Evolutionary conservation across 2,329 filamentous ascomycete genomes (phyloP).

Genomic region (Cladosporium sp.): DNA sequence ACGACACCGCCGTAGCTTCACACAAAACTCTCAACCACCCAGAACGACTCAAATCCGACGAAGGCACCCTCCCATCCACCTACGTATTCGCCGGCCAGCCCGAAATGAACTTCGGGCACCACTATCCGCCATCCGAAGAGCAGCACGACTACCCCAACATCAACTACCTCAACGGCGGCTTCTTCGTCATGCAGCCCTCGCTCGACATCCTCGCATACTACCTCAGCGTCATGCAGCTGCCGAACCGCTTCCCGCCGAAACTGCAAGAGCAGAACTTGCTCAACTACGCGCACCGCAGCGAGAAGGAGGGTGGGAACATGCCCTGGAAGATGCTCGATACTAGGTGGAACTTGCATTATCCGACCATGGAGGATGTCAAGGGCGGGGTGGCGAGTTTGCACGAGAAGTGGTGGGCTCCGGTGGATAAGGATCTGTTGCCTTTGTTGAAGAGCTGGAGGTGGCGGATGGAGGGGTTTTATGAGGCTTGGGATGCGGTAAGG

Average conservation of each 20-base stretch:
- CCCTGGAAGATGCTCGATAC: conserved; percentile 36
- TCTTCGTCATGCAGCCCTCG: conserved; percentile 34
- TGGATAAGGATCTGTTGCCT: conserved; percentile 28
- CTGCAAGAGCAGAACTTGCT: conserved; percentile 36
- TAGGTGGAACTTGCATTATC: conserved; percentile 37
- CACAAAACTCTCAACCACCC: conserved; percentile 17
- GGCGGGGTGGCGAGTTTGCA: conserved; percentile 35
- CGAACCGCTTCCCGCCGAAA: conserved; percentile 30
- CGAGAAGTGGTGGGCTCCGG: conserved; percentile 39
- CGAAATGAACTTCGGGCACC: conserved; percentile 32
- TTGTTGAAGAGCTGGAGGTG: conserved; percentile 32
- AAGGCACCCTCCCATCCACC: conserved; percentile 25
- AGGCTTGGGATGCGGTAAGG: conserved; percentile 25
- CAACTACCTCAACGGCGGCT: conserved; percentile 35
- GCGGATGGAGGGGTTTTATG: conserved; percentile 36
- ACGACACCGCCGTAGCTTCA: conserved; percentile 25
- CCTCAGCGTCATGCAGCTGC: conserved; percentile 26
- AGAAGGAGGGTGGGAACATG: conserved; percentile 33
- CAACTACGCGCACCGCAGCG: conserved; percentile 32
- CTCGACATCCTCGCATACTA: conserved; percentile 32
- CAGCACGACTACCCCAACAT: conserved; percentile 27
- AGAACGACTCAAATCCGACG: conserved; percentile 19
- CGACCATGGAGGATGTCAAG: conserved; percentile 33
- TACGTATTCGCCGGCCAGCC: conserved; percentile 34
- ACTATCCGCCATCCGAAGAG: conserved; percentile 32